Conservation (phyloP, 2,329 filamentous ascomycete species). For the Fusarium fujikuroi region DNA sequence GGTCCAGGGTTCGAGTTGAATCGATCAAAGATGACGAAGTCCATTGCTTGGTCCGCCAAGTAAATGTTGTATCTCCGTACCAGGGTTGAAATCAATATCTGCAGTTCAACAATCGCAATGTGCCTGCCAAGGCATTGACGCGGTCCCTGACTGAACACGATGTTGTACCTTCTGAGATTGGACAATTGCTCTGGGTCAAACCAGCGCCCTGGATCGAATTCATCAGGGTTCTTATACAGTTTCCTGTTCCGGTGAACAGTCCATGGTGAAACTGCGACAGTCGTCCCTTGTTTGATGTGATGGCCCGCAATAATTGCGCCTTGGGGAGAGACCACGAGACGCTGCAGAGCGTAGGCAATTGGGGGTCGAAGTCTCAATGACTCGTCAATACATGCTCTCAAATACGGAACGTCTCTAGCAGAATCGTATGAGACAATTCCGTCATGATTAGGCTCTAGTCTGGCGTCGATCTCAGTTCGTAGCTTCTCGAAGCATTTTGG, state of each 20-base stretch:
- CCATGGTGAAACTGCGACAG: neutral
- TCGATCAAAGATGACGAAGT: slow-evolving; percentile 5
- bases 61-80: neutral
- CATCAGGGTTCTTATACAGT: neutral
- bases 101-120: neutral
- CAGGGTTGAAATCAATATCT: neutral
- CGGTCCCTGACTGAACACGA: neutral
- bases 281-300: neutral
- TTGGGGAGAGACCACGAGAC: neutral
- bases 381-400: neutral
- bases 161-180: neutral
- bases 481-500: neutral
- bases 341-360: neutral
- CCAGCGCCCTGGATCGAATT: neutral
- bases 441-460: neutral
- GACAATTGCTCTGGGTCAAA: neutral
- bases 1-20: slow-evolving; percentile 1
- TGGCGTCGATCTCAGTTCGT: neutral
- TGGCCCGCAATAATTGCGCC: neutral
- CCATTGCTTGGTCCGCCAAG: neutral
- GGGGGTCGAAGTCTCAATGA: neutral
- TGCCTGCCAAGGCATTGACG: neutral
- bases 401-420: neutral
- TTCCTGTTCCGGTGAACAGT: neutral
- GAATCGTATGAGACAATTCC: neutral